Conservation (phyloP, 2,329 filamentous ascomycete genomes). For the Sporothrix pallida region DNA sequence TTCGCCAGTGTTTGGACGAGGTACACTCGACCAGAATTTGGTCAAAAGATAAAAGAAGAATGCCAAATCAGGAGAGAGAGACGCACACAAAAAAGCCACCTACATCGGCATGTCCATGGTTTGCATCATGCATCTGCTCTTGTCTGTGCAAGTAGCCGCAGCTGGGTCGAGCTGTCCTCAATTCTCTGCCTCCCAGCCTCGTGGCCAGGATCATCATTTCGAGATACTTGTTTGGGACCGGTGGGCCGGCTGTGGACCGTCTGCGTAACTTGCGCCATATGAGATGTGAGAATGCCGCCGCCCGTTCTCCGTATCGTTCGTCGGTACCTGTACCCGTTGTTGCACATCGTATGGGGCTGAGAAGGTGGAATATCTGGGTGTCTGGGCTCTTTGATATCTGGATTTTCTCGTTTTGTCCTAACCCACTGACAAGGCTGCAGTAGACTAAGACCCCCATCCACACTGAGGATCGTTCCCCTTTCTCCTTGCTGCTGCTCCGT, state of each 20-base stretch:
- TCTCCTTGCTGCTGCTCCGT: background rate
- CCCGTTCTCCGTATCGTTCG: constrained; percentile 10
- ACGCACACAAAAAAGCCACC: no score
- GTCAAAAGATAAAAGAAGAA: background rate
- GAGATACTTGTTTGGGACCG: constrained; percentile 8
- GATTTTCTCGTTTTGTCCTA: no score
- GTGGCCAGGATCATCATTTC: constrained; percentile 3
- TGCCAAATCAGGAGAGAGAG: no score
- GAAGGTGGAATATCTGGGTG: background rate
- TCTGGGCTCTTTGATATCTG: background rate
- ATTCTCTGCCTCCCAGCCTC: background rate
- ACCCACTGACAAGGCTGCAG: constrained; percentile 24
- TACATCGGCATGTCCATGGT: background rate
- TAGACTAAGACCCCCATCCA: background rate
- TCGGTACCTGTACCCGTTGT: background rate
- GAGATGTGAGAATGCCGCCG: background rate
- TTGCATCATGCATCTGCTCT: constrained; percentile 4
- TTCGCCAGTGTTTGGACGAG: constrained; percentile 15
- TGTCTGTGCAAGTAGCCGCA: background rate
- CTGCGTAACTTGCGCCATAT: background rate
- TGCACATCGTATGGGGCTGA: background rate
- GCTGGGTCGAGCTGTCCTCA: no score
- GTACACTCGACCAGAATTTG: background rate
- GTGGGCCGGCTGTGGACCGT: constrained; percentile 10
- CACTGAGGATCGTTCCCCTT: background rate